These are phyloP conservation scores for Otatea glauca DNA, from an alignment of 176 grass and related monocot genomes.

Conservation along the genomic window DNA sequence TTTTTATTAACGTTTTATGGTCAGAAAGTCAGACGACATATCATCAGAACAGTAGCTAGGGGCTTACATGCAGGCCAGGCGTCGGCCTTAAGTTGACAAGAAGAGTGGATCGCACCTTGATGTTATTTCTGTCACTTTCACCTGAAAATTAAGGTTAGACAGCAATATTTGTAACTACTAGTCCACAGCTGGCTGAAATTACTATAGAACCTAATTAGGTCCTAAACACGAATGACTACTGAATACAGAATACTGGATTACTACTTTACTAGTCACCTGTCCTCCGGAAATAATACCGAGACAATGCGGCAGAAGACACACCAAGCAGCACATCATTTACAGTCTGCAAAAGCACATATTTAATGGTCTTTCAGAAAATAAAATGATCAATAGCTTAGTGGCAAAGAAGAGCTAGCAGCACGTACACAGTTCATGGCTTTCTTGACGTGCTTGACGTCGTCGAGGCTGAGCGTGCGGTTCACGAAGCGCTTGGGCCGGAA, in stretches of 20 bases:
- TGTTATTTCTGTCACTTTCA: constrained; percentile 44
- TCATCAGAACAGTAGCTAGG: no score
- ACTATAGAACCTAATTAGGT: no score
- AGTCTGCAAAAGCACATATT: constrained; percentile 53
- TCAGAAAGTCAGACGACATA: no score
- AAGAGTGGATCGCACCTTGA: constrained; percentile 69
- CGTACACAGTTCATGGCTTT: constrained; percentile 74
- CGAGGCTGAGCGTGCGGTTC: constrained; percentile 72
- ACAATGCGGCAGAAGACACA: constrained; percentile 63
- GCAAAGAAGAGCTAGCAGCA: neutral
- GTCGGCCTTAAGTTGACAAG: constrained; percentile 69
- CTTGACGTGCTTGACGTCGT: constrained; percentile 82
- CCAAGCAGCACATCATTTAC: constrained; percentile 89
- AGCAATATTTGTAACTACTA: neutral
- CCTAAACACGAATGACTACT: neutral
- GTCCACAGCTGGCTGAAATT: neutral
- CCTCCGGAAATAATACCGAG: constrained; percentile 67
- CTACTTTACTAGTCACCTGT: constrained; percentile 41
- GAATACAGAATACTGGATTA: neutral
- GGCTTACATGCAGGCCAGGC: constrained; percentile 72
- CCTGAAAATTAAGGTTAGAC: constrained; percentile 14
- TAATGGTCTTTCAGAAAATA: neutral
- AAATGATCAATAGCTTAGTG: neutral
- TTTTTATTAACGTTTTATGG: no score
- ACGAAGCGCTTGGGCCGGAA: constrained; percentile 63